A percentile compares a stretch with the other conserved stretches of the same genome.
phyloP scores from a whole-genome alignment of 1,284 basidiomycete species.

The Moniliophthora roreri region DNA sequence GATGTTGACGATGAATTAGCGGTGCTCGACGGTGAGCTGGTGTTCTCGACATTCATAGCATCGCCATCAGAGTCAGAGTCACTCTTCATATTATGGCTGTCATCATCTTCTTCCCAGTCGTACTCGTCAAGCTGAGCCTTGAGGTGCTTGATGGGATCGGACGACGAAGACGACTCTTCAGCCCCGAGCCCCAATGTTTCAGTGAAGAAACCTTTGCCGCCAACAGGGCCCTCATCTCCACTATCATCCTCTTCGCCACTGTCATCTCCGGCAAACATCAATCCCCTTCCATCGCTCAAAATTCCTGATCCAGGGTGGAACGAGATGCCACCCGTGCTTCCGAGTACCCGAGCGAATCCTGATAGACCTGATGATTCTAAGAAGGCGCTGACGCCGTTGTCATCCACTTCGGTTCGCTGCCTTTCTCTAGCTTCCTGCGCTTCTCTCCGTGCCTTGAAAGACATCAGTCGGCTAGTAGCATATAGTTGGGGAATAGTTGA shows the following conservation, averaged over 20 bases:
- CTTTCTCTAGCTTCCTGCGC: conserved; percentile 56
- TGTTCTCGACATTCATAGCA: neutral
- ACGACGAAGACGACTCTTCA: conserved; percentile 29
- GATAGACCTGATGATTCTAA: conserved; percentile 31
- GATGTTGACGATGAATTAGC: too few relatives aligned
- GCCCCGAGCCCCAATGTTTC: conserved; percentile 40
- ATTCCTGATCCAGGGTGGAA: conserved; percentile 53
- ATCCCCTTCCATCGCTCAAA: conserved; percentile 41
- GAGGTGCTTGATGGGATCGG: conserved; percentile 54
- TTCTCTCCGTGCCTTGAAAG: conserved; percentile 58
- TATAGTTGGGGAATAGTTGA: conserved; percentile 67
- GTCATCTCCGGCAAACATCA: conserved; percentile 62
- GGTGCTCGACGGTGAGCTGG: neutral
- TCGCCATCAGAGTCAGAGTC: neutral
- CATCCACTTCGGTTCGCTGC: conserved; percentile 40
- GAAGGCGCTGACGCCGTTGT: conserved; percentile 22
- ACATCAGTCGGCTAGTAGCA: conserved; percentile 54
- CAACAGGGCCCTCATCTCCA: conserved; percentile 39
- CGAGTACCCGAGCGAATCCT: conserved; percentile 45
- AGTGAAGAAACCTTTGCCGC: conserved; percentile 38
- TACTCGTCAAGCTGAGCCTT: conserved; percentile 61
- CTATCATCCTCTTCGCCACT: conserved; percentile 58
- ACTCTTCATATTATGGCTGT: conserved; percentile 23
- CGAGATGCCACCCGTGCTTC: conserved; percentile 55
- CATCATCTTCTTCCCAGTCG: conserved; percentile 23